phyloP scores from a whole-genome alignment of 2,329 filamentous ascomycete species.

The Microcera coccophila region DNA sequence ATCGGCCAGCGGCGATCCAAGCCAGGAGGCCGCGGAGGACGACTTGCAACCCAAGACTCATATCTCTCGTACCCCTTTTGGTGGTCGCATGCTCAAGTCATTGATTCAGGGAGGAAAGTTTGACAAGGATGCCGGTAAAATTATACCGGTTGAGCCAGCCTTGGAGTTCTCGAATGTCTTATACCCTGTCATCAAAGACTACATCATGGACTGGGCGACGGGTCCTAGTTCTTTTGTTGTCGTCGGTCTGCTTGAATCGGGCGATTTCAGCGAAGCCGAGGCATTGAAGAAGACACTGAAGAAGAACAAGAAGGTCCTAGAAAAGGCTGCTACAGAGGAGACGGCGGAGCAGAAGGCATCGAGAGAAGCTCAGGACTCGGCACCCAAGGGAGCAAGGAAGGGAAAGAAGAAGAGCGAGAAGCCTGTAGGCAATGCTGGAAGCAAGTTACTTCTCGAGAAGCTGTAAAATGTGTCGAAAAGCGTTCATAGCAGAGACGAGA shows the following conservation, averaged over 20 bases:
- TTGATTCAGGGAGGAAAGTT: slow-evolving; percentile 87
- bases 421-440: slow-evolving; percentile 58
- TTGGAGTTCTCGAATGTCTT: slow-evolving; percentile 76
- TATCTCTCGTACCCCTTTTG: slow-evolving; percentile 57
- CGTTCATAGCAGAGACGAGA: too few relatives aligned
- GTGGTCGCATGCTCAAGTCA: slow-evolving; percentile 83
- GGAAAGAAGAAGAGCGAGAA: slow-evolving; percentile 42
- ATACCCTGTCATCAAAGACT: slow-evolving; percentile 74
- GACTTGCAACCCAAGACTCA: slow-evolving; percentile 45
- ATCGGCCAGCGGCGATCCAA: slow-evolving; percentile 56
- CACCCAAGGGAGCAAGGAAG: slow-evolving; percentile 41
- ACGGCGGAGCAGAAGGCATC: slow-evolving; percentile 50
- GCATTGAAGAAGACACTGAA: slow-evolving; percentile 67
- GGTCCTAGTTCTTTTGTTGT: slow-evolving; percentile 84
- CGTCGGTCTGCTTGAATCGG: slow-evolving; percentile 72
- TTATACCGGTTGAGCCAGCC: slow-evolving; percentile 69
- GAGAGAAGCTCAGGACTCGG: slow-evolving; percentile 46
- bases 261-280: slow-evolving; percentile 62
- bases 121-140: slow-evolving; percentile 66
- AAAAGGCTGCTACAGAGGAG: slow-evolving; percentile 62
- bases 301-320: slow-evolving; percentile 67
- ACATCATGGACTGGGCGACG: slow-evolving; percentile 78
- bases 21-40: slow-evolving; percentile 37
- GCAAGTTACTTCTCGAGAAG: slow-evolving; percentile 58
- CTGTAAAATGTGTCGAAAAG: too few relatives aligned